These are phyloP conservation scores for Heracleum sosnowskyi DNA, from an alignment of 129 eudicot species.

Conservation along the genomic window DNA sequence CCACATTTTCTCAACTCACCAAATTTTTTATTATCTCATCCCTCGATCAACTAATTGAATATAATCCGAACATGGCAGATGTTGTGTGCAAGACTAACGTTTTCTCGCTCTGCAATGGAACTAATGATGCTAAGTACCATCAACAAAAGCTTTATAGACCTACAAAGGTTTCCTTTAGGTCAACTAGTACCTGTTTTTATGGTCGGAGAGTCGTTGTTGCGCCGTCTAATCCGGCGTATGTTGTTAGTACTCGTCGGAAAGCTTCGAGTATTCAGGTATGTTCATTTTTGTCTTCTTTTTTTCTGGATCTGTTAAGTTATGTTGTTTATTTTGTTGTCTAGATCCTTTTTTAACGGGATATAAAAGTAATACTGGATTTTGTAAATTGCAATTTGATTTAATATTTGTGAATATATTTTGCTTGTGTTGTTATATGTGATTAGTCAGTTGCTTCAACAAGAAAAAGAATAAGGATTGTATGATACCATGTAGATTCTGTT, in stretches of 20 bases:
- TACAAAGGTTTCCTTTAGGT: not conserved
- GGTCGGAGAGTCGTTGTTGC: constrained; percentile 3
- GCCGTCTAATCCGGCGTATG: not conserved
- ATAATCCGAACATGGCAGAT: not conserved
- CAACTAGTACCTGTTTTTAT: not conserved
- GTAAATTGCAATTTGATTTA: not conserved
- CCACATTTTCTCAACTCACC: not conserved
- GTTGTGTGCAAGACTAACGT: not conserved
- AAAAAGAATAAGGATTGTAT: not conserved
- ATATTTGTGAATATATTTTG: not conserved
- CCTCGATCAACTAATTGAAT: not conserved
- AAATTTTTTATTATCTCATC: not conserved
- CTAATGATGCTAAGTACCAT: not conserved
- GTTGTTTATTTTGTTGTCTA: not conserved
- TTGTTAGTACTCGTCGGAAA: not conserved
- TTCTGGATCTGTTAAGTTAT: not conserved
- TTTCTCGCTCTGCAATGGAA: not conserved
- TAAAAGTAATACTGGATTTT: not conserved
- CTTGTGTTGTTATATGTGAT: not conserved
- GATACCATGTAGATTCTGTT: not conserved
- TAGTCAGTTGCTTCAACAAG: too few species aligned
- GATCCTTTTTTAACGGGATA: not conserved
- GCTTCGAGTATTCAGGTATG: not conserved
- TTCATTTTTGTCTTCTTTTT: not conserved
- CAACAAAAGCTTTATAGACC: not conserved